Conservation (phyloP, 768 basidiomycete genomes). For the Crepidotus variabilis region DNA sequence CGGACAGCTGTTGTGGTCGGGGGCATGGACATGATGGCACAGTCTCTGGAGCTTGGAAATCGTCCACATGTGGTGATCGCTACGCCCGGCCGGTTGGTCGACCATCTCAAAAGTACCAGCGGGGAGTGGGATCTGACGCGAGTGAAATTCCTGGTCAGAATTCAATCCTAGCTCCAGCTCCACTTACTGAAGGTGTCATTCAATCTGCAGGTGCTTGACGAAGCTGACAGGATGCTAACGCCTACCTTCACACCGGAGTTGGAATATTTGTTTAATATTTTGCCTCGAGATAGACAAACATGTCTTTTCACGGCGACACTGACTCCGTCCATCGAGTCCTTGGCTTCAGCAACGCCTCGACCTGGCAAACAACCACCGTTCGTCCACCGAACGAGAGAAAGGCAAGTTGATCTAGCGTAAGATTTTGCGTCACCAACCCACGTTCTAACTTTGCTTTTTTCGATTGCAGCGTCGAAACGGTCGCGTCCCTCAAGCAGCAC, state of each 20-base stretch:
- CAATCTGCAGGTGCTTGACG: conserved; percentile 76
- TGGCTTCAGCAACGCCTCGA: conserved; percentile 69
- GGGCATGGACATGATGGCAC: conserved; percentile 97
- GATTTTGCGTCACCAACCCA: not conserved
- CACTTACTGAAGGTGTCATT: not conserved
- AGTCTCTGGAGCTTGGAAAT: conserved; percentile 80
- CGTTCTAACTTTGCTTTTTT: not conserved
- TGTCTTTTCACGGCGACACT: conserved; percentile 96
- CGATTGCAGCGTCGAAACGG: conserved; percentile 74
- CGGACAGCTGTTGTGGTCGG: conserved; percentile 90
- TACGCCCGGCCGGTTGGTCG: conserved; percentile 93
- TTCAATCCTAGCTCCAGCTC: not conserved
- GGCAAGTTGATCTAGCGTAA: conserved; percentile 33
- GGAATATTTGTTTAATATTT: conserved; percentile 64
- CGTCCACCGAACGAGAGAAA: conserved; percentile 71
- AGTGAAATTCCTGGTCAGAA: conserved; percentile 77
- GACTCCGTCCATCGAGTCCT: conserved; percentile 77
- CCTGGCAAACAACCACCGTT: conserved; percentile 86
- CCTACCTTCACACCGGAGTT: conserved; percentile 88
- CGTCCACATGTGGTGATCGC: conserved; percentile 93
- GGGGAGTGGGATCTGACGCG: conserved; percentile 83
- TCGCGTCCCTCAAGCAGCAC: conserved; percentile 80
- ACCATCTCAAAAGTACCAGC: conserved; percentile 76
- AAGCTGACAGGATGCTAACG: conserved; percentile 91
- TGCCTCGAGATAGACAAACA: conserved; percentile 90